These are phyloP conservation scores for Hypericum perforatum DNA, from an alignment of 345 rosid genomes.

Conservation along the genomic window DNA sequence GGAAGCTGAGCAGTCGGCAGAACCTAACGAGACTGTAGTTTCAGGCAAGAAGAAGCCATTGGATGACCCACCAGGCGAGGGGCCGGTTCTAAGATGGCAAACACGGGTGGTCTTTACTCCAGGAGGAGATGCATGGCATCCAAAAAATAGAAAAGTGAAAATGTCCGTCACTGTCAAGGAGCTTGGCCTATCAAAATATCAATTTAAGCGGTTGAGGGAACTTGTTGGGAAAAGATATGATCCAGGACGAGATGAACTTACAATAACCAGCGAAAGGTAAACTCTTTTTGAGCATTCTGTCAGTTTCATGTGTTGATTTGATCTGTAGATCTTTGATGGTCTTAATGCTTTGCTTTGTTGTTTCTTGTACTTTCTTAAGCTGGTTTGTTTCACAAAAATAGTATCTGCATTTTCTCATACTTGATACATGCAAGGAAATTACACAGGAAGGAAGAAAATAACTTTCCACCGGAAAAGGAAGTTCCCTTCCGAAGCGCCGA, in stretches of 20 bases:
- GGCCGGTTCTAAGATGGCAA: conserved; percentile 86
- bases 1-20: conserved; percentile 55
- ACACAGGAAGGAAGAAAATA: no score
- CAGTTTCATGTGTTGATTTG: not conserved
- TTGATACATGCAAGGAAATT: no score
- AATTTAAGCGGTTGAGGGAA: conserved; percentile 60
- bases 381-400: no score
- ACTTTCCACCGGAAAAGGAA: no score
- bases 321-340: not conserved
- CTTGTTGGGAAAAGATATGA: conserved; percentile 83
- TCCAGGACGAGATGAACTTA: conserved; percentile 93
- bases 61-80: conserved; percentile 86
- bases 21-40: conserved; percentile 44
- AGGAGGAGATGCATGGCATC: conserved; percentile 99
- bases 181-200: conserved; percentile 82
- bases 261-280: conserved; percentile 94
- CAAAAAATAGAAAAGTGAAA: conserved; percentile 89
- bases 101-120: conserved; percentile 83
- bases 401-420: no score
- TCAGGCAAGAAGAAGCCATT: conserved; percentile 37
- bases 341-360: no score
- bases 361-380: no score
- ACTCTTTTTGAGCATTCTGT: no score
- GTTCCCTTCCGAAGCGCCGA: no score
- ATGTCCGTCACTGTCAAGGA: conserved; percentile 88